Conservation (phyloP, 495 filamentous ascomycete species). For the Hapsidospora chrysogenum region DNA sequence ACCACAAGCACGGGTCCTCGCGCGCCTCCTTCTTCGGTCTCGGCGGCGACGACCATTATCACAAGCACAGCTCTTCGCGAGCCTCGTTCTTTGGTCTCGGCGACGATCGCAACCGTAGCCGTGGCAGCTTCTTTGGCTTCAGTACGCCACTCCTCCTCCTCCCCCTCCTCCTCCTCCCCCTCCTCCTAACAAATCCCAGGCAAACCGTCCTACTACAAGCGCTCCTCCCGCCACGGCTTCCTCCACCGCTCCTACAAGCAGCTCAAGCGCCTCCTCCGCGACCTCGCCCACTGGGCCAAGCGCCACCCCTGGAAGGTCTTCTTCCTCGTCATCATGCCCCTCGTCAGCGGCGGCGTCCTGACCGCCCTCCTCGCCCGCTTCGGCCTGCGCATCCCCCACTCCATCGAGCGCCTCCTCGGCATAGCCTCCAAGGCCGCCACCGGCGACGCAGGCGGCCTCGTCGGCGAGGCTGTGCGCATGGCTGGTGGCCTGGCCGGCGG, state of each 20-base stretch:
- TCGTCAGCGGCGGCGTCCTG: constrained; percentile 67
- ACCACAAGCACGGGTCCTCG: constrained; percentile 7
- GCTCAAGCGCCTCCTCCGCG: constrained; percentile 54
- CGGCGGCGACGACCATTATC: constrained; percentile 13
- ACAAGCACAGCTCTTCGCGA: constrained; percentile 24
- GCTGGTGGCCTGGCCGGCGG: constrained; percentile 14
- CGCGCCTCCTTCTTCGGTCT: constrained; percentile 19
- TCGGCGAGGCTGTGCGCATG: constrained; percentile 31
- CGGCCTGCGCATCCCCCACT: constrained; percentile 52
- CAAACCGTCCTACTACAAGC: constrained; percentile 49
- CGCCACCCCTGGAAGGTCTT: constrained; percentile 69
- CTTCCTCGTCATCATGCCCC: constrained; percentile 68
- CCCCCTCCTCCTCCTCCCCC: constrained; percentile 17
- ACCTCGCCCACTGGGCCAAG: constrained; percentile 60
- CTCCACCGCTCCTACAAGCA: constrained; percentile 49
- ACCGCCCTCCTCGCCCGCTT: constrained; percentile 54
- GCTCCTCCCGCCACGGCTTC: constrained; percentile 62
- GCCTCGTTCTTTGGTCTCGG: constrained; percentile 36
- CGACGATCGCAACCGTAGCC: constrained; percentile 19
- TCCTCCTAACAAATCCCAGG: constrained; percentile 7
- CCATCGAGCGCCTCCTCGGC: constrained; percentile 37
- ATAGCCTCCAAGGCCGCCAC: constrained; percentile 34
- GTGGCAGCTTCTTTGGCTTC: constrained; percentile 24
- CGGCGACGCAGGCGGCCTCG: constrained; percentile 32
- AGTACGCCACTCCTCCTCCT: constrained; percentile 37